Evolutionary conservation across 83 land plant species (phyloP), one percentile per base, ranked within the genome.

Genomic region (Thuja plicata): DNA sequence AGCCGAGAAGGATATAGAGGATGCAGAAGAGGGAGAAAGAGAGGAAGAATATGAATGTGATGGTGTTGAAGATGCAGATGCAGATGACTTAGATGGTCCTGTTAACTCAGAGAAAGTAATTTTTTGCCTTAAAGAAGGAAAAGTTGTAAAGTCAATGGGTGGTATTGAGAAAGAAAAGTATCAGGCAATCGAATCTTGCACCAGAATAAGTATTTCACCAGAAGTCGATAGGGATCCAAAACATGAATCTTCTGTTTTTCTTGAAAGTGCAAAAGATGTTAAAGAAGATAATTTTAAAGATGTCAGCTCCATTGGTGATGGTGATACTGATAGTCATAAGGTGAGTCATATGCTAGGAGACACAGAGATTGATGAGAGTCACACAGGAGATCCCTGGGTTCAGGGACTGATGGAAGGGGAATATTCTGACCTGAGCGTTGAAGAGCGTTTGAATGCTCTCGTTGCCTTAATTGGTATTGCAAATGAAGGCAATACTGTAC

Each of bases 351-450:
- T 89, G 74, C 86, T 86, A 41, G 95, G 93, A 78, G 96, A 89
- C 43, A 87, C 91, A 21, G 98, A 97, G 89, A 93, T 98, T 81
- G 99, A 97, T 93, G 99, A 98, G 89, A 97, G 97, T 89, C 93
- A 90, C 54, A 78, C 84, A 46, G 95, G 99, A 89, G 97, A 98
- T 78, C 92, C 97, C 60, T 98, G 99, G 99, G 97, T 98, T 74
- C 99, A 98, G 91, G 99, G 99, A 27, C 90, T 98, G 16, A 83
- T 94, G 85, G 99, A 97, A 92, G 99, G 99, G 27, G 98, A 98
- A 87, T 97, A 98, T 84, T 92, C 97, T 88, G 96, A 94, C 90
- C 94, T 98, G 32, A 96, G 96, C 90, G 97, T 97, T 66, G 99
- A 98, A 89, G 99, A 98, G 91, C 97, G 98, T 19, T 94, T 98